Conservation (phyloP, 768 basidiomycete genomes). For the Amanita pseudoporphyria region DNA sequence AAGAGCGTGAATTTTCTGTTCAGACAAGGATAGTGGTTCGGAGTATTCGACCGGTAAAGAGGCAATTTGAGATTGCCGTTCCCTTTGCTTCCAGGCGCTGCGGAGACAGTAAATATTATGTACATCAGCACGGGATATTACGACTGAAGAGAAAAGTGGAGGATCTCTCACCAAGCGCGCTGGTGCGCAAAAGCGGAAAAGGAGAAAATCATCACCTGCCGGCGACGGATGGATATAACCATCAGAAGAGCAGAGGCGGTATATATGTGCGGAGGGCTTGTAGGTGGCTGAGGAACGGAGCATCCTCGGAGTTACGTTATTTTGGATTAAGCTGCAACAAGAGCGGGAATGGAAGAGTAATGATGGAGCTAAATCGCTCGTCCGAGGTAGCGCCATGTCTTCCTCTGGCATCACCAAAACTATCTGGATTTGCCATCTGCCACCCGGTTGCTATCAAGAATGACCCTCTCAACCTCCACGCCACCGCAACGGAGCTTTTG, state of each 20-base stretch:
- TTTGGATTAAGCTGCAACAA: constrained; percentile 7
- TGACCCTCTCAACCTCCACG: constrained; percentile 2
- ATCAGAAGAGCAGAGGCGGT: constrained; percentile 5
- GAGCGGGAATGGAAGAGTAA: constrained; percentile 2
- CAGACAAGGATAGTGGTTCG: constrained; percentile 30
- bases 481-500: constrained; percentile 3
- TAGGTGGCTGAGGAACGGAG: background rate
- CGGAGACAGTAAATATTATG: constrained; percentile 4
- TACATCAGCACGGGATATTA: background rate
- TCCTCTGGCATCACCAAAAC: constrained; percentile 5
- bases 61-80: constrained; percentile 34
- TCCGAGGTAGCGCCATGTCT: constrained; percentile 8
- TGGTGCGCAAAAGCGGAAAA: constrained; percentile 27
- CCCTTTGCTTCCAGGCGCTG: constrained; percentile 35
- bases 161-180: constrained; percentile 29
- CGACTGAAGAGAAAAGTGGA: background rate
- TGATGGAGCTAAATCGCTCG: constrained; percentile 5
- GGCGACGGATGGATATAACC: constrained; percentile 14
- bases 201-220: constrained; percentile 25
- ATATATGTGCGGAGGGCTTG: constrained; percentile 2
- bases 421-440: constrained; percentile 6
- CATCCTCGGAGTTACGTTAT: constrained; percentile 9
- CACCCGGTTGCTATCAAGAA: constrained; percentile 2
- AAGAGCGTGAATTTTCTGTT: constrained; percentile 41
- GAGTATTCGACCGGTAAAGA: constrained; percentile 29